Conservation (phyloP, 371 early-diverging fungal species). For the Apophysomyces trapeziformis region DNA sequence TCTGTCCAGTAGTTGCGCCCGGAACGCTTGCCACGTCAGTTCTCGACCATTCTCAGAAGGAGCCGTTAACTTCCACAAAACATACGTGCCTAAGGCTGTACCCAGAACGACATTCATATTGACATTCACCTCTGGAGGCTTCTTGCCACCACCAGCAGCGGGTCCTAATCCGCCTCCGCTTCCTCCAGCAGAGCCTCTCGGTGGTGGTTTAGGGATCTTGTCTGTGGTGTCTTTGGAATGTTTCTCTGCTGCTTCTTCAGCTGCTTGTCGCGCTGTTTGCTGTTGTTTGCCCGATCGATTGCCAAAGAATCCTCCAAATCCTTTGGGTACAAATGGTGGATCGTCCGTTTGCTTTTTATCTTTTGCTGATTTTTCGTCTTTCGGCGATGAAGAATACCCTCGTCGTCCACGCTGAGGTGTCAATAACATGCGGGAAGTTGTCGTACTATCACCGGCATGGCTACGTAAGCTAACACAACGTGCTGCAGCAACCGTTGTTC, state of each 20-base stretch:
- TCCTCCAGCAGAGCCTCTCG: neutral
- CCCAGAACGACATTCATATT: slow-evolving; percentile 50
- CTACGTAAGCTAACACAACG: neutral
- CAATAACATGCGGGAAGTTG: neutral
- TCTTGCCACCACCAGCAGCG: slow-evolving; percentile 3
- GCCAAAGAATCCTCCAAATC: neutral
- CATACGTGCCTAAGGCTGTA: slow-evolving; percentile 52
- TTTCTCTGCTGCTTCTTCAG: neutral
- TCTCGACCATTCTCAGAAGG: slow-evolving; percentile 60
- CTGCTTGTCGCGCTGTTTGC: neutral
- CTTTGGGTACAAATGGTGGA: neutral
- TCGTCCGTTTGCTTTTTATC: neutral
- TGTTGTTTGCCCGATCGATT: neutral
- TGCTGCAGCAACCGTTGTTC: neutral
- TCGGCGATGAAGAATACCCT: neutral
- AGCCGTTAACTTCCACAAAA: slow-evolving; percentile 58
- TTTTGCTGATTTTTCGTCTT: neutral
- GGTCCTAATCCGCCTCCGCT: neutral
- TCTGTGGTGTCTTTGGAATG: neutral
- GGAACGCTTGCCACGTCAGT: slow-evolving; percentile 94
- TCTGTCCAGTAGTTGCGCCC: slow-evolving; percentile 84
- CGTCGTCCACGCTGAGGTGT: neutral
- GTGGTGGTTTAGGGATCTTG: neutral
- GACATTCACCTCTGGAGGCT: slow-evolving; percentile 33
- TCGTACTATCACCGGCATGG: neutral